Evolutionary conservation across 129 eudicot genomes (phyloP), one percentile per base, ranked within the genome.

Genomic region (Escallonia herrerae): DNA sequence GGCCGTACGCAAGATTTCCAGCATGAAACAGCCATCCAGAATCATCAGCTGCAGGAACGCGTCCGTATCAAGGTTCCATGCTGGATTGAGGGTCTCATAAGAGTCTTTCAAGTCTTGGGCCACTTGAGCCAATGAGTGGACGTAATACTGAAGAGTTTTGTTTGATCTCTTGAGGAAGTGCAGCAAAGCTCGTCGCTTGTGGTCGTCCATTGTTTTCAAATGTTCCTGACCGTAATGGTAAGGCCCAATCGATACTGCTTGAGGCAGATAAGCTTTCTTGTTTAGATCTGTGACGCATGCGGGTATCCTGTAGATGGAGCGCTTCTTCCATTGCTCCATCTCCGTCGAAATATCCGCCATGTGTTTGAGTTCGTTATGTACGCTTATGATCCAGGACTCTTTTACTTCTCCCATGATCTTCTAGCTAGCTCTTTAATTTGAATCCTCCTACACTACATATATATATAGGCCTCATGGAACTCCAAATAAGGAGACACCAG

Each of bases 171-270:
- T 75, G 52, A 80, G 78, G 49, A 75, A 70, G 39, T 61, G 69
- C 7, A 56, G 71, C n/a, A 80, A 46, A 9, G 84, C 84, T 2
- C 84, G 74, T 40, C 33, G 58, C 71, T 80, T 80, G 72, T 80
- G 80, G 46, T 62, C 59, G 48, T 58, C 76, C 80, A 80, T 80
- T 4, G 71, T 58, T 62, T 54, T 15, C 38, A 70, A 43, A 63
- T 70, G 41, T 7, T 44, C 60, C 37, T 37, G 48, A 14, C 77
- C 73, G 38, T 80, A 62, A 66, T 80, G 81, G 68, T 75, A 70
- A 68, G 83, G 83, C 37, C 83, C 83, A 14, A 78, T 45, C 14
- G 83, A 78, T 38, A 78, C 78, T 1, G 58, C 53, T 58, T 63
- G 67, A 5, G 83, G 83, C 64, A 49, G 63, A 74, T 79, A 79